Conservation (phyloP, 2,329 filamentous ascomycete species). For the Ophioceras dolichostomum region DNA sequence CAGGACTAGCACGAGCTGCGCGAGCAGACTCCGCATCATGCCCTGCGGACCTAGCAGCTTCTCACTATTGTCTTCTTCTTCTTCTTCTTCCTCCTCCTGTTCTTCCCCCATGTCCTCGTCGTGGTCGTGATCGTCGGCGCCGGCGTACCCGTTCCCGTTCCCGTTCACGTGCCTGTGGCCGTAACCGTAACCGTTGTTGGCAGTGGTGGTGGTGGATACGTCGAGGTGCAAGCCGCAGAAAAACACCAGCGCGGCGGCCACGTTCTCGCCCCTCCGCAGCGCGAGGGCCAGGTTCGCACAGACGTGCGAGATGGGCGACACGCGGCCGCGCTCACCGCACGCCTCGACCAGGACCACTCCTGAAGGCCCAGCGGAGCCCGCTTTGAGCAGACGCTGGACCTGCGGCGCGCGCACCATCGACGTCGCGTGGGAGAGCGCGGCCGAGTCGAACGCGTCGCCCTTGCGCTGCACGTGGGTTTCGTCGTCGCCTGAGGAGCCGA, state of each 20-base stretch:
- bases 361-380: not conserved
- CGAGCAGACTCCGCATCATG: constrained; percentile 4
- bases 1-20: constrained; percentile 6
- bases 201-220: too few relatives aligned
- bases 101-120: too few relatives aligned
- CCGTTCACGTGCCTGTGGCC: too few relatives aligned
- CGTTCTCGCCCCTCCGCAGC: not conserved
- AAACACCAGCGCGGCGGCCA: constrained; percentile 4
- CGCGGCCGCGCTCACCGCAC: constrained; percentile 5
- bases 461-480: not conserved
- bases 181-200: too few relatives aligned
- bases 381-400: constrained; percentile 4
- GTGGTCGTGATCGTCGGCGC: too few relatives aligned
- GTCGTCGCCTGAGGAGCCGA: not conserved
- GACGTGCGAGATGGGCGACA: constrained; percentile 5
- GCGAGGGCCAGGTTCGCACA: constrained; percentile 2
- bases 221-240: constrained; percentile 6
- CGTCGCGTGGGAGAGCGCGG: constrained; percentile 1
- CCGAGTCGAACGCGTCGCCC: not conserved
- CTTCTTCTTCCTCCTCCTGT: too few relatives aligned
- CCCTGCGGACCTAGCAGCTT: constrained; percentile 6
- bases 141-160: too few relatives aligned
- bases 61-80: too few relatives aligned
- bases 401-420: constrained; percentile 3
- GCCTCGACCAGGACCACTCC: constrained; percentile 7